These are phyloP conservation scores for Mycena capillaripes DNA, from an alignment of 768 basidiomycete genomes.

Conservation along the genomic window DNA sequence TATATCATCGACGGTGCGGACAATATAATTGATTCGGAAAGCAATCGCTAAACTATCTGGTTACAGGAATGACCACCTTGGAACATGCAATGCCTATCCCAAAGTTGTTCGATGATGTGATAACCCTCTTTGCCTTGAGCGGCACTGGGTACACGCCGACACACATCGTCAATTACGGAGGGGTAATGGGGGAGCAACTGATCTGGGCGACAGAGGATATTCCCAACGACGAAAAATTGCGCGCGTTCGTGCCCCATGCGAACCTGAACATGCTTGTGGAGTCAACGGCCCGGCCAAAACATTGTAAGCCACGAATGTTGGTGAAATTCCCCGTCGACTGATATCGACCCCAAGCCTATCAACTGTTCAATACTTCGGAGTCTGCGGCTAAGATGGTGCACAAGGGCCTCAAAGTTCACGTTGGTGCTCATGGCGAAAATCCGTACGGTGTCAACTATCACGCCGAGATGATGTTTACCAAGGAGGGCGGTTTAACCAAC, in stretches of 20 bases:
- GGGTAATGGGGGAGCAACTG: slow-evolving; percentile 73
- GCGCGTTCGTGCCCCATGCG: slow-evolving; percentile 75
- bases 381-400: slow-evolving; percentile 80
- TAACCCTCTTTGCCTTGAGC: slow-evolving; percentile 72
- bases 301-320: slow-evolving; percentile 59
- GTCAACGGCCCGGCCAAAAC: slow-evolving; percentile 68
- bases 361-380: slow-evolving; percentile 76
- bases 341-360: slow-evolving; percentile 59
- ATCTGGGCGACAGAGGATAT: slow-evolving; percentile 78
- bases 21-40: not conserved
- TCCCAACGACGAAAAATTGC: slow-evolving; percentile 76
- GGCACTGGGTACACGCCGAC: slow-evolving; percentile 83
- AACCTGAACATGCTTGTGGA: slow-evolving; percentile 72
- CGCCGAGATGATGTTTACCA: slow-evolving; percentile 77
- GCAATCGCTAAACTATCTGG: not conserved
- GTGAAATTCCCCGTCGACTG: slow-evolving; percentile 1
- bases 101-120: slow-evolving; percentile 74
- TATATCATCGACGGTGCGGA: slow-evolving; percentile 82
- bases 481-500: slow-evolving; percentile 74
- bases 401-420: slow-evolving; percentile 71
- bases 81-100: slow-evolving; percentile 81
- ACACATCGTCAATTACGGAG: slow-evolving; percentile 85
- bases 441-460: slow-evolving; percentile 85
- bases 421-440: slow-evolving; percentile 83
- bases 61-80: slow-evolving; percentile 81